These are phyloP conservation scores for Botrytis hyacinthi DNA, from an alignment of 2,329 filamentous ascomycete genomes.

Conservation along the genomic window DNA sequence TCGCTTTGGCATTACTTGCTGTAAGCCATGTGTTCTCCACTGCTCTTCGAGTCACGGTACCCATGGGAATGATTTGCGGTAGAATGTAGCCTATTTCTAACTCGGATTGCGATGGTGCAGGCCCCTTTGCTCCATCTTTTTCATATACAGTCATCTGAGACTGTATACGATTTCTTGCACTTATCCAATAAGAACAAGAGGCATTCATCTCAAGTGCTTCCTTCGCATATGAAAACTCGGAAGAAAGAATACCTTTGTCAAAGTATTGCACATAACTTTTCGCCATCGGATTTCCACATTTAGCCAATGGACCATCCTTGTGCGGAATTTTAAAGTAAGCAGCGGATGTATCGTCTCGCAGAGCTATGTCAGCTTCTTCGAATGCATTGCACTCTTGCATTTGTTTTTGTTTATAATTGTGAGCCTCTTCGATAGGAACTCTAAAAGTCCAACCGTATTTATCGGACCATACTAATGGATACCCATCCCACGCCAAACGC, in stretches of 20 bases:
- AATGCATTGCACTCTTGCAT: conserved; percentile 73
- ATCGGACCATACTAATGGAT: conserved; percentile 91
- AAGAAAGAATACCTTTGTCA: conserved; percentile 82
- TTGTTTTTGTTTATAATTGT: conserved; percentile 67
- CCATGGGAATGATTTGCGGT: conserved; percentile 96
- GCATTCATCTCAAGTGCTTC: conserved; percentile 98
- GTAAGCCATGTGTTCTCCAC: conserved; percentile 99
- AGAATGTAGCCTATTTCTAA: conserved; percentile 73
- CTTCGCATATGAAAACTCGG: conserved; percentile 85
- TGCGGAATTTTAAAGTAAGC: conserved; percentile 92
- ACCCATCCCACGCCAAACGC: conserved; percentile 81
- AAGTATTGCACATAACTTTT: conserved; percentile 91
- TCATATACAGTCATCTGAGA: conserved; percentile 95
- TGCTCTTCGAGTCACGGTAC: conserved; percentile 87
- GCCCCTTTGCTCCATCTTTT: conserved; percentile 50
- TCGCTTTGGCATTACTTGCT: conserved; percentile 93
- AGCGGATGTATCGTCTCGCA: conserved; percentile 65
- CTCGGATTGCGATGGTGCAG: conserved; percentile 25
- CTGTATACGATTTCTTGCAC: conserved; percentile 85
- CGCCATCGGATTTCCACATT: conserved; percentile 84
- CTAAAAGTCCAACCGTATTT: conserved; percentile 90
- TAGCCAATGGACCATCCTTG: conserved; percentile 83
- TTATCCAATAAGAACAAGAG: conserved; percentile 99
- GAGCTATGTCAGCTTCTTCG: conserved; percentile 64
- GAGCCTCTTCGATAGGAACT: conserved; percentile 61